Percentiles rank a stretch among this genome's conserved stretches.
Conservation (phyloP, 2,329 filamentous ascomycete genomes). For the Pleochaeta shiraiana region DNA sequence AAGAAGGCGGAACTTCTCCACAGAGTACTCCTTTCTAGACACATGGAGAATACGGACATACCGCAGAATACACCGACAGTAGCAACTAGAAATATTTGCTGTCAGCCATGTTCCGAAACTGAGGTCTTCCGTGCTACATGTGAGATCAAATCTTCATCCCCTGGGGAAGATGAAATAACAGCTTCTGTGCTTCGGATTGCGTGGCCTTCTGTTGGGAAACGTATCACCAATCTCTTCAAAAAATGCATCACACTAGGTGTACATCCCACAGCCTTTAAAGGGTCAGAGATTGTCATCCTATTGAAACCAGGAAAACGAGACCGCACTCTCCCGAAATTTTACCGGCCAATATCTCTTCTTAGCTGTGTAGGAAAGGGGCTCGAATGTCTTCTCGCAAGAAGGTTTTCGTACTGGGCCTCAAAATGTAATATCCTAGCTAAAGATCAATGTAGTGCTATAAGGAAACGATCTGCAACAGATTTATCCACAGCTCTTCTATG, state of each 20-base stretch:
- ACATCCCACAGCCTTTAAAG: not conserved
- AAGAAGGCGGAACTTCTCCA: not conserved
- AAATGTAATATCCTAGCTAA: not conserved
- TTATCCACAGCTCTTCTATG: not conserved
- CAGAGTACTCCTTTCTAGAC: not conserved
- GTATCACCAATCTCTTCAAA: not conserved
- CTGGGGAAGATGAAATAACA: slow-evolving; percentile 3
- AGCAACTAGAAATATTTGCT: not conserved
- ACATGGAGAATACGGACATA: not conserved
- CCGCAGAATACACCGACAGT: not conserved
- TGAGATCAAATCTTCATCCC: not conserved
- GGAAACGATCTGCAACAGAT: not conserved
- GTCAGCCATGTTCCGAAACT: not conserved
- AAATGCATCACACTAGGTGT: not conserved
- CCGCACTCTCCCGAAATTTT: not conserved
- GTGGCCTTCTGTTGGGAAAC: not conserved
- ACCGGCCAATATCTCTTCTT: not conserved
- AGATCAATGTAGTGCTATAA: not conserved
- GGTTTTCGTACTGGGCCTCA: not conserved
- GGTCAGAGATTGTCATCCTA: not conserved
- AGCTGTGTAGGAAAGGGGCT: not conserved
- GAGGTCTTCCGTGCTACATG: not conserved
- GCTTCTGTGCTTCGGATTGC: not conserved
- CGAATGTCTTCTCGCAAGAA: not conserved
- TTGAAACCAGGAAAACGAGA: not conserved